These are phyloP conservation scores for Pezicula neosporulosa DNA, from an alignment of 2,329 filamentous ascomycete genomes.

Conservation along the genomic window DNA sequence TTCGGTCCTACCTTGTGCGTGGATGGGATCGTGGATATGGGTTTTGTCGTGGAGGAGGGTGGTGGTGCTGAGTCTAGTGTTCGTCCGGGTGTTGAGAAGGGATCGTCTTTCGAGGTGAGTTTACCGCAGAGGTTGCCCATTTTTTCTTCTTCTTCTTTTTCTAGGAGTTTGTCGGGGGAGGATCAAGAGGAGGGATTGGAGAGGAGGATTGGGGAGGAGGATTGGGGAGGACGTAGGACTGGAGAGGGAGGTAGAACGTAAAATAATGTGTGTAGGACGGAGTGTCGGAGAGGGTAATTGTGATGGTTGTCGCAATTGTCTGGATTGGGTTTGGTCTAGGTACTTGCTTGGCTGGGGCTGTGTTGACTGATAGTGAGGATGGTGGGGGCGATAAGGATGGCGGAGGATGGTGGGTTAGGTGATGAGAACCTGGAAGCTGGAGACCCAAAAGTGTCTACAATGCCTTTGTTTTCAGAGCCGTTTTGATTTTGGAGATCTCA, in stretches of 20 bases:
- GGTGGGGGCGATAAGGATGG: not conserved
- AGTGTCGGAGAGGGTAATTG: not conserved
- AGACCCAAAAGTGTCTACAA: no score
- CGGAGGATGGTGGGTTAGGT: no score
- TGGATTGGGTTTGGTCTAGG: not conserved
- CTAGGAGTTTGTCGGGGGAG: no score
- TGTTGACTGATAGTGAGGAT: not conserved
- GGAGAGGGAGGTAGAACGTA: no score
- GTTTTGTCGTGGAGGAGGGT: constrained; percentile 34
- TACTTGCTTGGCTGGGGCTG: not conserved
- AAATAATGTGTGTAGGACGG: no score
- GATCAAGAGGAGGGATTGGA: no score
- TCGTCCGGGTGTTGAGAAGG: constrained; percentile 71
- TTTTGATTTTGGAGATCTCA: no score
- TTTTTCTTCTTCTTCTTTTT: no score
- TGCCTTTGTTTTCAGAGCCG: no score
- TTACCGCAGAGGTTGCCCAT: constrained; percentile 93
- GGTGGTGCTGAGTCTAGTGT: constrained; percentile 57
- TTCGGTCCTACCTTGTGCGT: constrained; percentile 46
- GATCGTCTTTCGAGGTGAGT: constrained; percentile 55
- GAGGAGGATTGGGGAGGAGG: not conserved
- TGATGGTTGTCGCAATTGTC: not conserved
- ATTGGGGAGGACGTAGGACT: constrained; percentile 1
- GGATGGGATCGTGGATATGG: constrained; percentile 47
- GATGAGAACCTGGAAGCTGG: no score